Percentiles rank a stretch among this genome's conserved stretches.
Evolutionary conservation across 768 basidiomycete species (phyloP).

Genomic region (Tylopilus plumbeoviolaceoides): DNA sequence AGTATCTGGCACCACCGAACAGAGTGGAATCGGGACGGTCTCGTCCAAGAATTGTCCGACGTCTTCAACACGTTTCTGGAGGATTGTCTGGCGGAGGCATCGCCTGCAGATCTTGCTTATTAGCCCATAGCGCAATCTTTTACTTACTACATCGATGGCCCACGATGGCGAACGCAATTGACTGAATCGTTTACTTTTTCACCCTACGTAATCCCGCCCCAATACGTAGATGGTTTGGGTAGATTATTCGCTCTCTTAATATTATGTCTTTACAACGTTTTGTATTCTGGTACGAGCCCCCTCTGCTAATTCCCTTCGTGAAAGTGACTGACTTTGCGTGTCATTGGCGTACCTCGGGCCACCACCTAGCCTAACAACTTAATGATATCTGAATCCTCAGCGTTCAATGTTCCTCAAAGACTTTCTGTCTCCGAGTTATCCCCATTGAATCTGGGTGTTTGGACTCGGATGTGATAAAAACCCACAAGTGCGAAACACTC

Average conservation of each 20-base stretch:
- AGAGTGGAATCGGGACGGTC: constrained; percentile 76
- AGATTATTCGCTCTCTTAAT: constrained; percentile 21
- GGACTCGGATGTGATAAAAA: too few relatives aligned
- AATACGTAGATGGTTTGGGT: not conserved
- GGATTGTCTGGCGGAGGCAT: constrained; percentile 44
- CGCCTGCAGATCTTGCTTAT: constrained; percentile 3
- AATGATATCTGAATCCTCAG: too few relatives aligned
- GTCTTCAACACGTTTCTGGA: constrained; percentile 62
- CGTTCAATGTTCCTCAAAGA: too few relatives aligned
- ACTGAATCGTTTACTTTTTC: not conserved
- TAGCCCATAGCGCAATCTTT: not conserved
- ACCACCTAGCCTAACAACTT: too few relatives aligned
- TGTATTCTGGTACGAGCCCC: too few relatives aligned
- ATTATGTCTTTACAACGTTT: constrained; percentile 1
- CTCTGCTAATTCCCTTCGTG: too few relatives aligned
- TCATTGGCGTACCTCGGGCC: too few relatives aligned
- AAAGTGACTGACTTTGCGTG: too few relatives aligned
- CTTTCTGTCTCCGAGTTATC: too few relatives aligned
- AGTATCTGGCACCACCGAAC: constrained; percentile 76
- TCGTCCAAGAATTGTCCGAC: constrained; percentile 56
- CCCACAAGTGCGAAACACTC: too few relatives aligned
- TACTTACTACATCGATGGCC: not conserved
- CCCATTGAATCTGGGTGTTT: too few relatives aligned
- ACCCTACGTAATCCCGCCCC: not conserved
- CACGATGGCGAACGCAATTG: not conserved